phyloP scores from a whole-genome alignment of 2,329 filamentous ascomycete species.

The Neofusicoccum laricinum region DNA sequence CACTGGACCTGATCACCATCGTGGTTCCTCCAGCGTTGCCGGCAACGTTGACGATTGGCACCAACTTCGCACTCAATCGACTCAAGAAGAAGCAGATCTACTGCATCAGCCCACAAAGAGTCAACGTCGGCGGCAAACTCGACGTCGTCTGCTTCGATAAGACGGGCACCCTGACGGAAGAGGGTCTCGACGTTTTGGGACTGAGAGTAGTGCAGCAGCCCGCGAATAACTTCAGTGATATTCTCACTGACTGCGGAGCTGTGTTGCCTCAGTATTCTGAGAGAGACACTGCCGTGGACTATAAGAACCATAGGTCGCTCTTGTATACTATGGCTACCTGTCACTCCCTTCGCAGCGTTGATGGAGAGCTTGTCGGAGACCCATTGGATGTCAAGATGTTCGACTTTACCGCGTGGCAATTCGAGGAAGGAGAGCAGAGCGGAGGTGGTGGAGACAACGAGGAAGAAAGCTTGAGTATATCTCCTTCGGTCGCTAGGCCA shows the following conservation, averaged over 20 bases:
- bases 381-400: constrained; percentile 98
- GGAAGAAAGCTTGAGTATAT: constrained; percentile 71
- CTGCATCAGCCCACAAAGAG: constrained; percentile 94
- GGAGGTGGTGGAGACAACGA: constrained; percentile 67
- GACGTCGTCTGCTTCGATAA: constrained; percentile 99
- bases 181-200: constrained; percentile 90
- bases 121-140: constrained; percentile 93
- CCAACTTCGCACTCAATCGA: constrained; percentile 85
- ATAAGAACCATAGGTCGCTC: constrained; percentile 64
- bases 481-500: constrained; percentile 85
- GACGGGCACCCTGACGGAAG: constrained; percentile 95
- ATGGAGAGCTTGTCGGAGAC: constrained; percentile 86
- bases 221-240: constrained; percentile 67
- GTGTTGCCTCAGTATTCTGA: constrained; percentile 57
- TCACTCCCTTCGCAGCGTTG: constrained; percentile 83
- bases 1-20: constrained; percentile 93
- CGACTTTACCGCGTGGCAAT: constrained; percentile 89
- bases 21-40: constrained; percentile 93
- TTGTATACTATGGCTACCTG: constrained; percentile 97
- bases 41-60: constrained; percentile 92
- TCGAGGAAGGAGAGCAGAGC: constrained; percentile 78
- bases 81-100: constrained; percentile 90
- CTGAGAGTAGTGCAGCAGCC: constrained; percentile 71
- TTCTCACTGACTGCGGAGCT: constrained; percentile 64
- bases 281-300: constrained; percentile 59